Conservation (phyloP, 768 basidiomycete species). For the Lentinula guzmanii region DNA sequence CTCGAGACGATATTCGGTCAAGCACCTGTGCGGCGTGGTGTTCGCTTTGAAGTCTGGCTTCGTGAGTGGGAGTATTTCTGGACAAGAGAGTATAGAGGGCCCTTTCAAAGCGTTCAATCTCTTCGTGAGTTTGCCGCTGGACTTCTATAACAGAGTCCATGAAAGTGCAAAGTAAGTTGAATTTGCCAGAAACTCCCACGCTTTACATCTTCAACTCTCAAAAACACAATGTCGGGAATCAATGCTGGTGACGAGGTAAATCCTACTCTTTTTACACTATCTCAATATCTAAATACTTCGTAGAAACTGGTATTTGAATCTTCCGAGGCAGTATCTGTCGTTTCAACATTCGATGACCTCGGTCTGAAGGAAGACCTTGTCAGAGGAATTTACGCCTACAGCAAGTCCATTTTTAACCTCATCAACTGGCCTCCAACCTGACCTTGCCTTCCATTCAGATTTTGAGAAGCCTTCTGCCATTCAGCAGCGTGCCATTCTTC, state of each 20-base stretch:
- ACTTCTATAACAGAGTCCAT: constrained; percentile 96
- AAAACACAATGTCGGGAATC: constrained; percentile 68
- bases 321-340: constrained; percentile 83
- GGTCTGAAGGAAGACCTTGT: constrained; percentile 92
- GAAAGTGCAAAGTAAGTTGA: constrained; percentile 6
- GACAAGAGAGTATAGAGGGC: constrained; percentile 83
- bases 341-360: constrained; percentile 88
- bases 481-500: constrained; percentile 95
- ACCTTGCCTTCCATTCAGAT: constrained; percentile 29
- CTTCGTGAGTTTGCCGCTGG: constrained; percentile 95
- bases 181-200: constrained; percentile 34
- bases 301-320: constrained; percentile 95
- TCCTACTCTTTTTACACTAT: constrained; percentile 18
- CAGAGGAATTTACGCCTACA: constrained; percentile 97
- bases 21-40: constrained; percentile 91
- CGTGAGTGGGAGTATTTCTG: constrained; percentile 55
- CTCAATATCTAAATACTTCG: neutral
- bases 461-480: constrained; percentile 99
- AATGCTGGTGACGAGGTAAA: constrained; percentile 81
- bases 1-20: constrained; percentile 70
- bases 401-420: constrained; percentile 35
- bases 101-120: constrained; percentile 87
- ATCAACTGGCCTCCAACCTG: neutral
- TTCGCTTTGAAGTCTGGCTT: constrained; percentile 64
- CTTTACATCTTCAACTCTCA: constrained; percentile 48